These are phyloP conservation scores for Kodamaea derodonti DNA, from an alignment of 1,139 yeast species.

Conservation along the genomic window DNA sequence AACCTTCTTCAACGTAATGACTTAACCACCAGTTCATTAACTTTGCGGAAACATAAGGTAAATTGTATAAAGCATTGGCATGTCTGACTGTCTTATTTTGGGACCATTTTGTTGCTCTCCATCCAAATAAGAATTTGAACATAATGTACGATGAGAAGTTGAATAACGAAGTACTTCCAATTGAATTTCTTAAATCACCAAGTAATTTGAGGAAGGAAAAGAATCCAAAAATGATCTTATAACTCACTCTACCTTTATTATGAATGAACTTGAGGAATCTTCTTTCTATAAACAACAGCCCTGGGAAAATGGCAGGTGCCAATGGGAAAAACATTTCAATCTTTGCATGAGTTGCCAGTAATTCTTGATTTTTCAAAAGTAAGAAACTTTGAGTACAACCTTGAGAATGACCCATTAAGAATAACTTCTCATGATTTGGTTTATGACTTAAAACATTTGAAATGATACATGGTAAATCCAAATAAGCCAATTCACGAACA, in stretches of 20 bases:
- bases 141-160: constrained; percentile 67
- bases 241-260: constrained; percentile 31
- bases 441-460: constrained; percentile 49
- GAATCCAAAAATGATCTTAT: constrained; percentile 53
- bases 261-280: constrained; percentile 56
- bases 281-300: constrained; percentile 58
- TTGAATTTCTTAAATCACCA: constrained; percentile 43
- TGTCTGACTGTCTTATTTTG: constrained; percentile 54
- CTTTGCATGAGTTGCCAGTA: constrained; percentile 35
- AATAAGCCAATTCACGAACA: constrained; percentile 69
- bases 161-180: constrained; percentile 48
- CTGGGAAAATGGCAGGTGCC: constrained; percentile 91
- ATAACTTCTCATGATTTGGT: constrained; percentile 45
- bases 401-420: constrained; percentile 82
- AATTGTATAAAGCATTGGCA: constrained; percentile 81
- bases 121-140: constrained; percentile 80
- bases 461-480: constrained; percentile 72
- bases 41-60: constrained; percentile 73
- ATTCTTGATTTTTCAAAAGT: constrained; percentile 41
- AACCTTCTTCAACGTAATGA: constrained; percentile 41
- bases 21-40: constrained; percentile 89
- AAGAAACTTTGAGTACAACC: constrained; percentile 86
- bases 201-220: constrained; percentile 59
- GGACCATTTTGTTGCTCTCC: constrained; percentile 79
- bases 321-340: constrained; percentile 69